Conservation (phyloP, 106 monocot species). For the Dendrobium chrysotoxum region DNA sequence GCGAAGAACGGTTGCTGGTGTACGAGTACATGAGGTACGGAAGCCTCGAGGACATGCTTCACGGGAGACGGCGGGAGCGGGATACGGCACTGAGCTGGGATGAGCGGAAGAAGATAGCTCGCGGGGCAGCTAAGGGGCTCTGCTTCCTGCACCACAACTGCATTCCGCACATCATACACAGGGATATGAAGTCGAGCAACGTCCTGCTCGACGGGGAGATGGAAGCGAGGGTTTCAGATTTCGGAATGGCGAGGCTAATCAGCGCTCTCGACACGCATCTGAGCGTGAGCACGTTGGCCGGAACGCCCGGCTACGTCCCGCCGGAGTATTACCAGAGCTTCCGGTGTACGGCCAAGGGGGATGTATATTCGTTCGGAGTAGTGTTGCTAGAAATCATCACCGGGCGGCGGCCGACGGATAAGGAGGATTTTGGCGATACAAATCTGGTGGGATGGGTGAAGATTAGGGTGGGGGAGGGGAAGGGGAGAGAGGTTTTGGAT, state of each 20-base stretch:
- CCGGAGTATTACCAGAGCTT: slow-evolving; percentile 91
- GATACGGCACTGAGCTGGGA: slow-evolving; percentile 34
- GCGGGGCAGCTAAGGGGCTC: slow-evolving; percentile 66
- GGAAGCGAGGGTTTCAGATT: slow-evolving; percentile 78
- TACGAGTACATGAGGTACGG: slow-evolving; percentile 72
- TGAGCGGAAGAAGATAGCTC: slow-evolving; percentile 52
- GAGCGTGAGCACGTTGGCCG: slow-evolving; percentile 76
- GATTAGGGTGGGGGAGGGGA: slow-evolving; percentile 44
- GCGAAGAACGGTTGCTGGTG: slow-evolving; percentile 73
- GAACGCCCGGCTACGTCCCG: slow-evolving; percentile 79
- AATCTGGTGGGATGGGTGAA: slow-evolving; percentile 83
- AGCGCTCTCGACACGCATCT: slow-evolving; percentile 80
- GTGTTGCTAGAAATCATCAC: slow-evolving; percentile 71
- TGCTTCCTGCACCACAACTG: slow-evolving; percentile 85
- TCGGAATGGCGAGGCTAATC: slow-evolving; percentile 82
- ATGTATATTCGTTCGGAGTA: slow-evolving; percentile 79
- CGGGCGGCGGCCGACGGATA: slow-evolving; percentile 63
- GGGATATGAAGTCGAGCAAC: slow-evolving; percentile 91
- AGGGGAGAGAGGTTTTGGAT: slow-evolving; percentile 55
- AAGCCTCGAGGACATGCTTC: slow-evolving; percentile 75
- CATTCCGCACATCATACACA: slow-evolving; percentile 82
- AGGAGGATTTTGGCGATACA: slow-evolving; percentile 74
- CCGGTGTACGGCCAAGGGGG: slow-evolving; percentile 68
- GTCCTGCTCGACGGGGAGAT: slow-evolving; percentile 60
- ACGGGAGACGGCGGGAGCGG: slow-evolving; percentile 6